phyloP scores from a whole-genome alignment of 2,329 filamentous ascomycete species.

The Aspergillus aculeatus region DNA sequence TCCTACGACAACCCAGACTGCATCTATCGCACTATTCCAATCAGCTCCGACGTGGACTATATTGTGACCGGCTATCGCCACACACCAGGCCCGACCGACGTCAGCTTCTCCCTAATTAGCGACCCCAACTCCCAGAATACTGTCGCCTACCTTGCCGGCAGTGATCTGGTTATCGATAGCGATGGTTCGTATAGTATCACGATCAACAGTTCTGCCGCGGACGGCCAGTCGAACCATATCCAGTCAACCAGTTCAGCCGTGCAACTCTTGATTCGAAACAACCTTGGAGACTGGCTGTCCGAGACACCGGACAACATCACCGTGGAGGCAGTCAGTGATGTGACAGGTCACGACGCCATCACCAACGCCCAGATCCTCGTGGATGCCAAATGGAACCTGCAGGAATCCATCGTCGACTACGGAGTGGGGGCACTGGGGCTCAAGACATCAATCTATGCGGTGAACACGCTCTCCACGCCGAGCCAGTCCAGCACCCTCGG shows the following conservation, averaged over 20 bases:
- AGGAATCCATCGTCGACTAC: slow-evolving; percentile 2
- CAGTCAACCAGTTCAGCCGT: background rate
- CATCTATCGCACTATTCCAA: slow-evolving; percentile 5
- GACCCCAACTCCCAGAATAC: slow-evolving; percentile 3
- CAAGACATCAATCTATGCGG: background rate
- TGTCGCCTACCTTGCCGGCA: background rate
- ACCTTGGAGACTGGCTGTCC: slow-evolving; percentile 1
- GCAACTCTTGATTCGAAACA: slow-evolving; percentile 4
- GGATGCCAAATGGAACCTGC: background rate
- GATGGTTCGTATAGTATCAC: slow-evolving; percentile 1
- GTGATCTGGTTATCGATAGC: background rate
- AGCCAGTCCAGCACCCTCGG: slow-evolving; percentile 4
- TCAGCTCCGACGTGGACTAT: background rate
- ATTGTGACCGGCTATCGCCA: background rate
- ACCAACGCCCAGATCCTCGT: background rate
- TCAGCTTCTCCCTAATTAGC: slow-evolving; percentile 6
- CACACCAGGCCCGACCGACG: background rate
- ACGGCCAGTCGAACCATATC: slow-evolving; percentile 2
- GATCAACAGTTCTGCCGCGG: background rate
- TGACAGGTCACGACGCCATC: background rate
- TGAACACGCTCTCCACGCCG: background rate
- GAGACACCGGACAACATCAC: background rate
- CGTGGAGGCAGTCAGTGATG: background rate
- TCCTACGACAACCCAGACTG: slow-evolving; percentile 6
- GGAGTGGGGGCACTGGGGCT: background rate